A percentile compares a stretch with the other conserved stretches of the same genome.
Evolutionary conservation across 495 filamentous ascomycete genomes (phyloP).

Genomic region (Rusavskia elegans): DNA sequence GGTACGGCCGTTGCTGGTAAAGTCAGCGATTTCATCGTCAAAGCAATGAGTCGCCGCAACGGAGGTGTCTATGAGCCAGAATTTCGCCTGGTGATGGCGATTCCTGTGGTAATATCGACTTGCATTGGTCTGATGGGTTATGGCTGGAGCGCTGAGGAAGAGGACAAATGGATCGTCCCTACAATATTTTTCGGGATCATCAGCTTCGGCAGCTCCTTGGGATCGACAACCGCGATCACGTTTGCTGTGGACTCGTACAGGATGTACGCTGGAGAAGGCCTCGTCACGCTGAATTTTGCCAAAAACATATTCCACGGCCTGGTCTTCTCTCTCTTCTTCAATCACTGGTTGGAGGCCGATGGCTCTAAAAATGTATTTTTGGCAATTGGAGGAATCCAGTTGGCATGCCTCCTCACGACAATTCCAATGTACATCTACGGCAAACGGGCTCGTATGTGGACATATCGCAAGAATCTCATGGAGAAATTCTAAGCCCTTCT

Average conservation of each 20-base stretch:
- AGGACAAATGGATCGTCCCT: constrained; percentile 78
- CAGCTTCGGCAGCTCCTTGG: constrained; percentile 85
- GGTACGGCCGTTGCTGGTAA: constrained; percentile 85
- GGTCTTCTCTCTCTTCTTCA: constrained; percentile 83
- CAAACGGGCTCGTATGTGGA: constrained; percentile 94
- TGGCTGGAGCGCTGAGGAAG: constrained; percentile 67
- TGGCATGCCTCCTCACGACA: constrained; percentile 54
- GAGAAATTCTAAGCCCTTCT: constrained; percentile 49
- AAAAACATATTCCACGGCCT: constrained; percentile 86
- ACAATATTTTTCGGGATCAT: constrained; percentile 86
- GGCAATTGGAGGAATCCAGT: constrained; percentile 73
- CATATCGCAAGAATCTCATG: constrained; percentile 74
- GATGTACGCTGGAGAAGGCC: constrained; percentile 84
- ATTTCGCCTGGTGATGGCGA: constrained; percentile 82
- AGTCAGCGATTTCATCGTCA: constrained; percentile 71
- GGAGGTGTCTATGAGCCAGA: constrained; percentile 92
- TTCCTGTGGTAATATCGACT: constrained; percentile 65
- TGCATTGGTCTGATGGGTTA: constrained; percentile 83
- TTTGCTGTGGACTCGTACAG: constrained; percentile 90
- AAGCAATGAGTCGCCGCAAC: constrained; percentile 66
- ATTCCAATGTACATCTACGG: constrained; percentile 96
- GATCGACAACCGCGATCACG: constrained; percentile 86
- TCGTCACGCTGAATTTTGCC: constrained; percentile 88
- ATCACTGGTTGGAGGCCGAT: constrained; percentile 60
- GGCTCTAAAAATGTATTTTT: constrained; percentile 68